These are phyloP conservation scores for Aquilaria sinensis DNA, from an alignment of 345 rosid species.

Conservation along the genomic window DNA sequence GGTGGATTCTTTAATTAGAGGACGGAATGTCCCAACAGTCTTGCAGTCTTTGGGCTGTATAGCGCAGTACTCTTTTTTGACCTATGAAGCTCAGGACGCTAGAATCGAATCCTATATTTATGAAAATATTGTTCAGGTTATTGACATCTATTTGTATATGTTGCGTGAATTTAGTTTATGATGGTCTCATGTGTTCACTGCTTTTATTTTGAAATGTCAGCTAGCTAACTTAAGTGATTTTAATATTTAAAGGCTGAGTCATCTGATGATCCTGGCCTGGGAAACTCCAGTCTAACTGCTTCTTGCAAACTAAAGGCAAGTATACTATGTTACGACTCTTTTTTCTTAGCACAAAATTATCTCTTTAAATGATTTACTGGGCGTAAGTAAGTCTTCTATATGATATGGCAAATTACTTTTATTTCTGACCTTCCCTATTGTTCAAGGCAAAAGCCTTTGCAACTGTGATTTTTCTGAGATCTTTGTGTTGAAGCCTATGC, in stretches of 20 bases:
- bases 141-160: conserved; percentile 16
- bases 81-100: conserved; percentile 47
- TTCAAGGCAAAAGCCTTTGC: too few species aligned
- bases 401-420: too few species aligned
- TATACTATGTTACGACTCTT: neutral
- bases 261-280: conserved; percentile 29
- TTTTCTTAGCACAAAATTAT: too few species aligned
- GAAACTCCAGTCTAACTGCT: conserved; percentile 34
- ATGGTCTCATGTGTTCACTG: too few species aligned
- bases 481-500: too few species aligned
- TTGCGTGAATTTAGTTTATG: conserved; percentile 11
- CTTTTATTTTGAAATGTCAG: neutral
- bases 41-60: conserved; percentile 90
- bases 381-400: too few species aligned
- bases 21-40: conserved; percentile 61
- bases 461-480: too few species aligned
- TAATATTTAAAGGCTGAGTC: conserved; percentile 39
- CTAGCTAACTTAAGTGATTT: conserved; percentile 12
- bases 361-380: too few species aligned
- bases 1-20: conserved; percentile 47
- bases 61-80: conserved; percentile 53
- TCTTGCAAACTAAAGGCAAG: conserved; percentile 71
- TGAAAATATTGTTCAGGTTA: conserved; percentile 52
- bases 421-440: too few species aligned
- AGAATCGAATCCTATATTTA: conserved; percentile 46